A percentile compares a stretch with the other conserved stretches of the same genome.
Conservation (phyloP, 495 filamentous ascomycete species). For the Rostrohypoxylon terebratum region DNA sequence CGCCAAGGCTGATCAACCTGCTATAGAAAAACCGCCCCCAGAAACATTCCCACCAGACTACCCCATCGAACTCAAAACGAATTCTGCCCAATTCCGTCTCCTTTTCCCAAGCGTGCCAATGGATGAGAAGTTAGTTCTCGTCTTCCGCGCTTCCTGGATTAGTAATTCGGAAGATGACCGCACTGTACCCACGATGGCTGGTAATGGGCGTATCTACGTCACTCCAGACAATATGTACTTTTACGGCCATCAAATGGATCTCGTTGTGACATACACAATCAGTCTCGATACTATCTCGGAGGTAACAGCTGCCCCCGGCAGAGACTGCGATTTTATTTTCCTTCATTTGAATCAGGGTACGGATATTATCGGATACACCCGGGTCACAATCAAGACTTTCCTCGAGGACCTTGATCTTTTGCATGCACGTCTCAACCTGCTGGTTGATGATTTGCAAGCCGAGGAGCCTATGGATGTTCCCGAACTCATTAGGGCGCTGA, state of each 20-base stretch:
- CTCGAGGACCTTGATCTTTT: slow-evolving; percentile 86
- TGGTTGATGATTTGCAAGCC: slow-evolving; percentile 79
- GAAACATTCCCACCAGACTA: slow-evolving; percentile 84
- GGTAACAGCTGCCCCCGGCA: slow-evolving; percentile 88
- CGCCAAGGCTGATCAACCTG: slow-evolving; percentile 54
- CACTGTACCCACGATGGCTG: slow-evolving; percentile 54
- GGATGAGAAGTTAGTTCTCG: slow-evolving; percentile 81
- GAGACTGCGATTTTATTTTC: slow-evolving; percentile 93
- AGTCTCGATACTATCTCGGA: slow-evolving; percentile 81
- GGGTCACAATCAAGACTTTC: slow-evolving; percentile 90
- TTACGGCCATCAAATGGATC: slow-evolving; percentile 93
- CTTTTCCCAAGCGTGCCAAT: slow-evolving; percentile 83
- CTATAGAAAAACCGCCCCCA: slow-evolving; percentile 51
- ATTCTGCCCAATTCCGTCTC: slow-evolving; percentile 92
- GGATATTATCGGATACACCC: slow-evolving; percentile 71
- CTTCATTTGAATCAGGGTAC: slow-evolving; percentile 77
- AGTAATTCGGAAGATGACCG: slow-evolving; percentile 56
- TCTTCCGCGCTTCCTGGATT: slow-evolving; percentile 67
- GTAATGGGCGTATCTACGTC: slow-evolving; percentile 85
- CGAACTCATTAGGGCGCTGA: slow-evolving; percentile 60
- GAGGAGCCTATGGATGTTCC: slow-evolving; percentile 68
- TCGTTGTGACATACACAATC: slow-evolving; percentile 83
- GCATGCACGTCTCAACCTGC: slow-evolving; percentile 82
- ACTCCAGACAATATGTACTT: slow-evolving; percentile 90
- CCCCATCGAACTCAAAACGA: slow-evolving; percentile 81